phyloP scores from a whole-genome alignment of 2,329 filamentous ascomycete genomes.

The Acarospora socialis region DNA sequence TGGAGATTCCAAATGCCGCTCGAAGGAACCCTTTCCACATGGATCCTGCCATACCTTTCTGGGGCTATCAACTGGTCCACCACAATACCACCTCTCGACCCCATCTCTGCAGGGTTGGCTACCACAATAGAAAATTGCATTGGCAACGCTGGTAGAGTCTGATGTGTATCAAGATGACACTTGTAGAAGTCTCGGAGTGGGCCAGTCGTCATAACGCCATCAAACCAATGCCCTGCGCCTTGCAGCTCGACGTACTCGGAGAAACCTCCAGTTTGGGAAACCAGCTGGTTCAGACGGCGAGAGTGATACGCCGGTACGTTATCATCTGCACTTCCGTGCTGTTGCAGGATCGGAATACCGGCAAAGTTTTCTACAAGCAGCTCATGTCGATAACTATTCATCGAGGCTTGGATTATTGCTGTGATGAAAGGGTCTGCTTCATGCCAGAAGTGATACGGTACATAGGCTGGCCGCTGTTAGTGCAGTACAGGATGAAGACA shows the following conservation, averaged over 20 bases:
- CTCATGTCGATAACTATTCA: slow-evolving; percentile 41
- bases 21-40: slow-evolving; percentile 22
- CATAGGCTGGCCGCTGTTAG: slow-evolving; percentile 32
- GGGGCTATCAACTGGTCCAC: slow-evolving; percentile 37
- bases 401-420: slow-evolving; percentile 33
- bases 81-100: slow-evolving; percentile 35
- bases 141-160: slow-evolving; percentile 13
- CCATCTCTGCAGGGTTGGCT: slow-evolving; percentile 39
- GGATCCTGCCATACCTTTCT: slow-evolving; percentile 36
- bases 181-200: slow-evolving; percentile 36
- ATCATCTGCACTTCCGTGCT: slow-evolving; percentile 42
- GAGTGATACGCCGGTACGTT: slow-evolving; percentile 47
- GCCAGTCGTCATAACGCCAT: slow-evolving; percentile 40
- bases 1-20: slow-evolving; percentile 23
- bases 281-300: slow-evolving; percentile 36
- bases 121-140: slow-evolving; percentile 33
- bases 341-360: slow-evolving; percentile 40
- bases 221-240: slow-evolving; percentile 38
- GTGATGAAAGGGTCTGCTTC: slow-evolving; percentile 37
- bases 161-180: slow-evolving; percentile 18
- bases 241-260: slow-evolving; percentile 38
- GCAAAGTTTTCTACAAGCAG: slow-evolving; percentile 37
- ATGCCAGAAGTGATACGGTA: slow-evolving; percentile 42
- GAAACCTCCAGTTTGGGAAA: slow-evolving; percentile 28
- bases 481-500: slow-evolving; percentile 1